Base-by-base conservation (phyloP, 306 rosid genomes). In the Glycine latifolia region DNA sequence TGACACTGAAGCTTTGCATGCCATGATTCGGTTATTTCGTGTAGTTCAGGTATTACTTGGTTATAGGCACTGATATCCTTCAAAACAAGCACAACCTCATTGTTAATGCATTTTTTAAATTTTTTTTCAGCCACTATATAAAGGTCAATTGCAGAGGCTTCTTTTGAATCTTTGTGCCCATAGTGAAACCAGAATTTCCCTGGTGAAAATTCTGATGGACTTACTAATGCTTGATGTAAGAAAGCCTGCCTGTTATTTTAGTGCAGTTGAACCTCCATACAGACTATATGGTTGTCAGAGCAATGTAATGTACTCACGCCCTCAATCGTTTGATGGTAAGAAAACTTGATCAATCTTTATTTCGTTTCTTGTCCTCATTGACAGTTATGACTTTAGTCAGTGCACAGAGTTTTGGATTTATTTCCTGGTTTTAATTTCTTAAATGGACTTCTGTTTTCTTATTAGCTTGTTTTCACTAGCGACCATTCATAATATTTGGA, bases 71-170 rank as follows among this genome's bases (percentile, higher is more conserved):
- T 26, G 37, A 12, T 75, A 44, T 71, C 11, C 70, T 82, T 77
- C 72, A 14, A 43, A 65, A 72, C 62, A 60, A 6, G 41, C 50
- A 16, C 17, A 52, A 26, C 70, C 61, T 63, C 37, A 61, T 60
- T 76, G 59, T 44, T 55, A 68, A 66, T 83, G 31, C 8, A 80
- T 56, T 43, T 62, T 17, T 20, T 20, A 12, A 75, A 33, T 61
- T 55, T n/a, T 80, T 82, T 88, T 88, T 86, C 94, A 95, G 98
- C 98, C 98, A 31, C 87, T 95, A 62, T 92, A 95, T 84, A 95
- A 92, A 86, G 97, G 98, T 77, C 97, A 92, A 82, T 86, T 95
- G 87, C 98, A 91, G 87, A 95, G 97, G 92, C 97, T 95, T 84
- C 94, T 95, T 76, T 82, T 95, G 87, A 92, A 95, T 81, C 87